Evolutionary conservation across 2,329 filamentous ascomycete species (phyloP), one percentile per base, ranked within the genome.

Genomic region (Botrytis medusae): DNA sequence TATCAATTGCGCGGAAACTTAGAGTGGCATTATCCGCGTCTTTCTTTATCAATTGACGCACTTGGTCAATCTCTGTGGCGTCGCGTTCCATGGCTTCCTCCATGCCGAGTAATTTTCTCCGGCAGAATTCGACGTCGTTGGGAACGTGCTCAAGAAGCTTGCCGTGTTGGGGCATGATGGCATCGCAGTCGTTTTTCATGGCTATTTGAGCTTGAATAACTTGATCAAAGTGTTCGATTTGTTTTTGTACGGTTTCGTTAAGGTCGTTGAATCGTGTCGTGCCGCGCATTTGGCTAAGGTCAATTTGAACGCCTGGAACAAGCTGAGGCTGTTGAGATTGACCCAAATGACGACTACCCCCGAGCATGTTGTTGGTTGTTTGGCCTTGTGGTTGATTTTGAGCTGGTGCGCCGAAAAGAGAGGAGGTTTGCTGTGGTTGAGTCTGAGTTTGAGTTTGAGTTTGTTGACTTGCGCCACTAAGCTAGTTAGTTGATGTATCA

Each of bases 231-330:
- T 86, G 84, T 75, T 93, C 89, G 75, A 99, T 92, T 77, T 93
- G 85, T 75, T 90, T 89, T 80, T 97, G 94, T 25, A 97, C 85
- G 44, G 93, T 90, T 77, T 95, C 92, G 74, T 93, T 90, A 42
- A 97, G 90, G 82, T 97, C 95, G 80, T 94, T 93, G 85, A 96
- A 98, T 75, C 96, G 93, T 5, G 94, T 97, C 0, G 95, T 97
- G 25, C 92, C 92, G 70, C 94, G 90, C 74, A 98, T 86, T 80
- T 93, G 93, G 78, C 89, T 89, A 70, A 93, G 83, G 82, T 96
- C 93, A 78, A 97, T 92, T 79, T 92, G 91, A 29, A 94, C 92
- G 29, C 92, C 93, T 0, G 91, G 90, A 25, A 91, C 86, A 22
- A 85, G 86, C 77, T 88, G 87, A 76, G 88, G 86, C 69, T 86